Evolutionary conservation across 371 early-diverging fungal genomes (phyloP).

Genomic region (Blakeslea trispora): DNA sequence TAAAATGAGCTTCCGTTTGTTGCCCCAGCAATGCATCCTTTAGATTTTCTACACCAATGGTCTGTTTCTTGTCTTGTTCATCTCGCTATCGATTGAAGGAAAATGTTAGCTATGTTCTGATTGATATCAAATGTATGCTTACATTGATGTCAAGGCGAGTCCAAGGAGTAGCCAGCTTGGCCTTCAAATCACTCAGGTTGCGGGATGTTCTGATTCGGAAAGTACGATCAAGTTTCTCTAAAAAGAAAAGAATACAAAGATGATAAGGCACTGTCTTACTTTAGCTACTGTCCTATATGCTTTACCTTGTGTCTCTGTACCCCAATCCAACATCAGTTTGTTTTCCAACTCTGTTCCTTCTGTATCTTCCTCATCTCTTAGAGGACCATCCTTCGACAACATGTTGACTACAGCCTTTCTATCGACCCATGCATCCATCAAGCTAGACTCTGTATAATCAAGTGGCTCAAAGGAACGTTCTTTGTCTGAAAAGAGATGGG

Average conservation of each 20-base stretch:
- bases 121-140: constrained; percentile 1
- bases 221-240: constrained; percentile 40
- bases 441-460: constrained; percentile 25
- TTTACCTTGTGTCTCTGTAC: constrained; percentile 37
- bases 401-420: constrained; percentile 39
- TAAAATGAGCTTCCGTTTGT: constrained; percentile 22
- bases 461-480: constrained; percentile 27
- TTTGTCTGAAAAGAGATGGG: constrained; percentile 22
- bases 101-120: neutral
- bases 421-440: constrained; percentile 34
- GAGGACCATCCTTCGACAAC: constrained; percentile 41
- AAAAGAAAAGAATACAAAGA: no score
- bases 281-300: no score
- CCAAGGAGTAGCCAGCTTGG: constrained; percentile 48
- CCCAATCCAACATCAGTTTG: constrained; percentile 47
- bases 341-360: constrained; percentile 49
- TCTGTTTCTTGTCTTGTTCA: constrained; percentile 27
- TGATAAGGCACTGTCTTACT: no score
- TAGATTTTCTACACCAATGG: constrained; percentile 54
- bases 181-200: constrained; percentile 49
- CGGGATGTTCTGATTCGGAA: constrained; percentile 52
- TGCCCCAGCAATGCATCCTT: constrained; percentile 42
- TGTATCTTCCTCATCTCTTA: constrained; percentile 49
- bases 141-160: constrained; percentile 31
- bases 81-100: constrained; percentile 16